Percentiles rank a stretch among this genome's conserved stretches.
Evolutionary conservation across 768 basidiomycete species (phyloP).

Genomic region (Mycena rosella): DNA sequence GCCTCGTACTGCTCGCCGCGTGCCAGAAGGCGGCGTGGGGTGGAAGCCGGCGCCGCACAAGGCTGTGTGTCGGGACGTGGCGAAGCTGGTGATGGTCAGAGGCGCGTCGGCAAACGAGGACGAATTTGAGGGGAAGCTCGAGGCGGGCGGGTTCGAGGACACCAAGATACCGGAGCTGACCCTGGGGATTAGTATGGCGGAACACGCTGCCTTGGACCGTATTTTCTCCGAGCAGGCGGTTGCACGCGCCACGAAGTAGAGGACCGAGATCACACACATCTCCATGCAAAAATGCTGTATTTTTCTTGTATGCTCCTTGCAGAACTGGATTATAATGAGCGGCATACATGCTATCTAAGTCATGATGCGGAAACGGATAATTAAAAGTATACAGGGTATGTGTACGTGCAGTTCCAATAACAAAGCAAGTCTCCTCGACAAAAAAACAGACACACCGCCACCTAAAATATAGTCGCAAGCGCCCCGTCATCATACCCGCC

Average conservation of each 20-base stretch:
- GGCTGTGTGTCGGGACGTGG: background rate
- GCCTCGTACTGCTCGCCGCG: background rate
- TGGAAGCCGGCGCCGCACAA: background rate
- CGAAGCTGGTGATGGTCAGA: background rate
- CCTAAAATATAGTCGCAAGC: slow-evolving; percentile 71
- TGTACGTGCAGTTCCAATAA: slow-evolving; percentile 29
- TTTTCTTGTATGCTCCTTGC: too few relatives aligned
- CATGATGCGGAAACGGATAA: background rate
- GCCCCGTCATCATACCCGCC: slow-evolving; percentile 63
- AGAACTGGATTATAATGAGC: background rate
- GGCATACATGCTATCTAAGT: background rate
- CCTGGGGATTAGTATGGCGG: background rate
- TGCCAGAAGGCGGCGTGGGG: background rate
- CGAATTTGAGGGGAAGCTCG: background rate
- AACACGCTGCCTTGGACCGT: background rate
- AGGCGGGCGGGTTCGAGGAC: background rate
- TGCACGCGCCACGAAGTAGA: too few relatives aligned
- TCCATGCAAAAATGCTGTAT: too few relatives aligned
- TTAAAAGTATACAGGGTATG: slow-evolving; percentile 29
- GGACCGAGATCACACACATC: too few relatives aligned
- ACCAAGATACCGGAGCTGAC: background rate
- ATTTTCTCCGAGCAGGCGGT: too few relatives aligned
- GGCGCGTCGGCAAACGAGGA: background rate
- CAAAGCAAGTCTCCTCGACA: slow-evolving; percentile 8
- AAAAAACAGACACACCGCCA: background rate